Evolutionary conservation across 129 eudicot species (phyloP).

Genomic region (Artemisia tridentata): DNA sequence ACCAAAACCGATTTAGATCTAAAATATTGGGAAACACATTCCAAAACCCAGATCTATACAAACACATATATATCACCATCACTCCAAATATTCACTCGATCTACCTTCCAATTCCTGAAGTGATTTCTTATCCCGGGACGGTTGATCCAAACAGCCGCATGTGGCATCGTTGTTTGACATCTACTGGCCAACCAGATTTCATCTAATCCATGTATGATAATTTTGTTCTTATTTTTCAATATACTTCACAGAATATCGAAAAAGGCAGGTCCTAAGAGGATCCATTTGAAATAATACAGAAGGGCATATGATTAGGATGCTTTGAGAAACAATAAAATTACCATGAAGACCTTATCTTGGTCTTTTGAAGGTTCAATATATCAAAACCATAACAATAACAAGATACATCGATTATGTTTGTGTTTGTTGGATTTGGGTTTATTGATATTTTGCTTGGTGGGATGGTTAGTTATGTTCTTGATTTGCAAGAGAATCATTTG

Average conservation of each 20-base stretch:
- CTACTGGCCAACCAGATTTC: slow-evolving; percentile 98
- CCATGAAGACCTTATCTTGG: background rate
- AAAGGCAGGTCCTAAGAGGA: background rate
- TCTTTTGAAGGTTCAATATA: background rate
- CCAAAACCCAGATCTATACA: too few relatives aligned
- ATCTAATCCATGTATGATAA: slow-evolving; percentile 28
- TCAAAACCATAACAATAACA: too few relatives aligned
- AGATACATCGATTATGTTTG: too few relatives aligned
- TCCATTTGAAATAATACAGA: background rate
- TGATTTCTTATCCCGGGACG: slow-evolving; percentile 65
- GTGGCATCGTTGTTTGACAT: slow-evolving; percentile 99
- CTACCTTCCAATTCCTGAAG: slow-evolving; percentile 96
- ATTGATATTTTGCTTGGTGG: too few relatives aligned
- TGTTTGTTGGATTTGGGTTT: too few relatives aligned
- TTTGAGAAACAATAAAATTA: slow-evolving; percentile 11
- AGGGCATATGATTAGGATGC: background rate
- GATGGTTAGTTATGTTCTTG: too few relatives aligned
- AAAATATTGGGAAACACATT: too few relatives aligned
- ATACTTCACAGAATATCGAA: background rate
- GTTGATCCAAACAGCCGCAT: slow-evolving; percentile 98
- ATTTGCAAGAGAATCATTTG: too few relatives aligned
- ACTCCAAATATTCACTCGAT: slow-evolving; percentile 95
- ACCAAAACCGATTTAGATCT: too few relatives aligned
- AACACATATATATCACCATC: too few relatives aligned
- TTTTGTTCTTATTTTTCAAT: slow-evolving; percentile 14